Conservation (phyloP, 1,139 yeast genomes). For the Hemisphaericaspora xylofermentans region DNA sequence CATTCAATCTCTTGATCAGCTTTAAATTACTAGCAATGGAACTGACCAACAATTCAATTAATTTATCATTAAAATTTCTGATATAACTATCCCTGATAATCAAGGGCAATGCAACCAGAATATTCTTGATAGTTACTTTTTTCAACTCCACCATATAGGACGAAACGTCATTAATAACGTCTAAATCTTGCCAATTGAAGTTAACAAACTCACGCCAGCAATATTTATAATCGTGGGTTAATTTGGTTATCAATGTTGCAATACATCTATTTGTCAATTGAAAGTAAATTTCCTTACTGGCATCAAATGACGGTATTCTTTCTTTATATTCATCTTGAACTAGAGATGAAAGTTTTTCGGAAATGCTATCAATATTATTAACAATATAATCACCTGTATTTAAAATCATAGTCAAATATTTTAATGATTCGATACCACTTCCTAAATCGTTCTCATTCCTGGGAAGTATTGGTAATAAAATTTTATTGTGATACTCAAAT, state of each 20-base stretch:
- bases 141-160: constrained; percentile 63
- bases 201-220: constrained; percentile 87
- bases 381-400: constrained; percentile 91
- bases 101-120: constrained; percentile 52
- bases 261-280: constrained; percentile 61
- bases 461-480: constrained; percentile 63
- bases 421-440: constrained; percentile 53
- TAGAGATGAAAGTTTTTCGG: constrained; percentile 56
- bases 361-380: constrained; percentile 73
- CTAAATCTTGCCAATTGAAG: constrained; percentile 69
- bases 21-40: constrained; percentile 61
- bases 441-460: constrained; percentile 19
- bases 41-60: constrained; percentile 62
- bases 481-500: constrained; percentile 57
- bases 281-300: constrained; percentile 54
- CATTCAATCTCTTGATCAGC: constrained; percentile 62
- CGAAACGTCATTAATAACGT: constrained; percentile 67
- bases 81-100: constrained; percentile 71
- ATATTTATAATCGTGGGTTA: constrained; percentile 61
- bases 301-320: constrained; percentile 48
- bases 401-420: constrained; percentile 67
- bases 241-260: constrained; percentile 54
- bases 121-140: constrained; percentile 43
- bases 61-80: constrained; percentile 72
- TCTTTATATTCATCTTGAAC: constrained; percentile 36